A percentile compares a stretch with the other conserved stretches of the same genome.
Evolutionary conservation across 352 stramenopile species (phyloP).

Genomic region (Achlya hypogyna): DNA sequence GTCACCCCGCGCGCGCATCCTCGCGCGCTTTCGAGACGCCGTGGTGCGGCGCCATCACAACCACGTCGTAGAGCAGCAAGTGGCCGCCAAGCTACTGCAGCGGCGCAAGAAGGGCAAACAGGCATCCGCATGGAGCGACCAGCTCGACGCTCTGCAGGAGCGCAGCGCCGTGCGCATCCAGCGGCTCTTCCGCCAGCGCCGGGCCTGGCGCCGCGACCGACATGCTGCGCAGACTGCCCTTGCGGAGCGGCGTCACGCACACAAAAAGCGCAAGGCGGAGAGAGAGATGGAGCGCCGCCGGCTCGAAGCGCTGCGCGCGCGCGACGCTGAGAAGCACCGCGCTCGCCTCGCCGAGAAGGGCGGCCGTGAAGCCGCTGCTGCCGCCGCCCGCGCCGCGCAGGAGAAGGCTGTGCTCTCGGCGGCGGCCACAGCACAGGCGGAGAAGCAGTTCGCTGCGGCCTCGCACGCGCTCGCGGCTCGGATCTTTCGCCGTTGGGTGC

Average conservation of each 20-base stretch:
- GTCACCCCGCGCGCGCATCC: constrained; percentile 22
- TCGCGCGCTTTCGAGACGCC: constrained; percentile 48
- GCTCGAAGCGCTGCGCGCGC: constrained; percentile 40
- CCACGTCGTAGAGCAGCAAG: constrained; percentile 48
- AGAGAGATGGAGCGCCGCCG: constrained; percentile 49
- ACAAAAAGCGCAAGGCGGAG: constrained; percentile 44
- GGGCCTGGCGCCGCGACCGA: constrained; percentile 11
- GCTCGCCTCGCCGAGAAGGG: constrained; percentile 42
- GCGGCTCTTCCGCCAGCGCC: constrained; percentile 46
- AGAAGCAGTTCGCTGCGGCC: not conserved
- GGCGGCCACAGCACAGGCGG: not conserved
- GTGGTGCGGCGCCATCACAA: constrained; percentile 44
- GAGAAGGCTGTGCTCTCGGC: constrained; percentile 11
- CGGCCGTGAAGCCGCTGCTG: constrained; percentile 8
- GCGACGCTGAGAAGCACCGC: constrained; percentile 49
- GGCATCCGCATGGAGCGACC: constrained; percentile 47
- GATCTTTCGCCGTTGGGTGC: not conserved
- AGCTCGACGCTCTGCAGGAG: constrained; percentile 55
- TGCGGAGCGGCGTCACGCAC: constrained; percentile 9
- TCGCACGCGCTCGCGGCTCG: not conserved
- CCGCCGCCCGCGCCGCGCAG: not conserved
- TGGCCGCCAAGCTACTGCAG: constrained; percentile 32
- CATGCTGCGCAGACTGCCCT: not conserved
- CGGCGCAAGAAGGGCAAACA: not conserved
- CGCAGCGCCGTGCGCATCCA: constrained; percentile 69